Evolutionary conservation across 306 rosid species (phyloP).

Genomic region (Bauhinia variegata): DNA sequence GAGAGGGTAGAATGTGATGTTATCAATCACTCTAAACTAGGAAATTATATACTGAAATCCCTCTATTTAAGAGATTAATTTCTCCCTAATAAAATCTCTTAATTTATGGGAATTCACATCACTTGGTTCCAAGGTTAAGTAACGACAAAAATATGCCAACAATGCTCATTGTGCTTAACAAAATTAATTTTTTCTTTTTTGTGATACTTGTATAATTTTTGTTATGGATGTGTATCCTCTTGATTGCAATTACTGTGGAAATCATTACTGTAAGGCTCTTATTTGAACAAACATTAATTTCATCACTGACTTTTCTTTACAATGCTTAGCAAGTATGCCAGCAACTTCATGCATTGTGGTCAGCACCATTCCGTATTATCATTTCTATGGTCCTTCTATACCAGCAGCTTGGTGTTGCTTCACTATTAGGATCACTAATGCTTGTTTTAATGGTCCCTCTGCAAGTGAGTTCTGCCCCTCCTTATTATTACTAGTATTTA

Average conservation of each 20-base stretch:
- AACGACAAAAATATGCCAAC: no score
- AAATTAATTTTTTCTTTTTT: constrained; percentile 14
- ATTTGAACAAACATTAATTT: background rate
- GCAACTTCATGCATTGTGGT: constrained; percentile 88
- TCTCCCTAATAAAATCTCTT: no score
- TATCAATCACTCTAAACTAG: no score
- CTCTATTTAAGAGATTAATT: no score
- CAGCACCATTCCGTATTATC: constrained; percentile 81
- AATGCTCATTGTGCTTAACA: constrained; percentile 2
- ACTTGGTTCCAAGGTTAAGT: no score
- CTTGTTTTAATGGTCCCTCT: constrained; percentile 70
- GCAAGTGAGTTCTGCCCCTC: constrained; percentile 53
- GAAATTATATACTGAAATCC: no score
- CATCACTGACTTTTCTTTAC: constrained; percentile 8
- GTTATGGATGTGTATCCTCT: background rate
- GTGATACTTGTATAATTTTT: background rate
- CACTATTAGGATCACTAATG: constrained; percentile 70
- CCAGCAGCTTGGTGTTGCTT: constrained; percentile 93
- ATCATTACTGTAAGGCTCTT: no score
- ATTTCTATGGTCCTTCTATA: constrained; percentile 76
- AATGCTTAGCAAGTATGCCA: constrained; percentile 69
- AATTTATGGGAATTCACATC: no score
- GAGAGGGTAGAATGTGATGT: no score
- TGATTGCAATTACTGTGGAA: background rate
- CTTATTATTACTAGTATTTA: background rate